A percentile compares a stretch with the other conserved stretches of the same genome.
phyloP scores from a whole-genome alignment of 768 basidiomycete genomes.

The Leccinum rimulosum region DNA sequence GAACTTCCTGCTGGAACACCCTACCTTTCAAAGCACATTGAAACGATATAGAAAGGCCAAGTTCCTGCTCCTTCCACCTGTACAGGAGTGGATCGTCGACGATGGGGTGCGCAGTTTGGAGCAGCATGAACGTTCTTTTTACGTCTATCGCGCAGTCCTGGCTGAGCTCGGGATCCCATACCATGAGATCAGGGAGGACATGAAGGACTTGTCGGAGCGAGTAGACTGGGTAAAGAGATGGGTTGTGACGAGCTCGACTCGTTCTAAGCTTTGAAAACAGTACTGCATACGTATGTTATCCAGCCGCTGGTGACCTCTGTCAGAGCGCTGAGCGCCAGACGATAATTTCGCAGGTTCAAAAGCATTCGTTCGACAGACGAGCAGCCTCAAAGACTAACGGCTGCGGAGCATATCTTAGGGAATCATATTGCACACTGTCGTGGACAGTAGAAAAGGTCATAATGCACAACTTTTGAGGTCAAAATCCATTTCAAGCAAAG shows the following conservation, averaged over 20 bases:
- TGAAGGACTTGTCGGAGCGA: conserved; percentile 35
- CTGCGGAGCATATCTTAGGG: conserved; percentile 6
- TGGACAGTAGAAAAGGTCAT: conserved; percentile 26
- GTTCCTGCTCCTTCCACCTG: conserved; percentile 54
- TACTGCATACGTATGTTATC: neutral
- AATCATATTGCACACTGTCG: neutral
- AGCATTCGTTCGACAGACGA: neutral
- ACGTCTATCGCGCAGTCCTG: conserved; percentile 40
- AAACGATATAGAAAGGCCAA: conserved; percentile 43
- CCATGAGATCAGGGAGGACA: conserved; percentile 44
- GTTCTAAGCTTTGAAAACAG: conserved; percentile 9
- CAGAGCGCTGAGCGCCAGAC: neutral
- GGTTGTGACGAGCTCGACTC: neutral
- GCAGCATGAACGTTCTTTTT: conserved; percentile 40
- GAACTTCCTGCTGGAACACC: conserved; percentile 33
- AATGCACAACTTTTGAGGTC: conserved; percentile 26
- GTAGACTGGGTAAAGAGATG: conserved; percentile 21
- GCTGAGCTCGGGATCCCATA: conserved; percentile 43
- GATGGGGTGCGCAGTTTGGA: conserved; percentile 61
- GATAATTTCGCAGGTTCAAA: neutral
- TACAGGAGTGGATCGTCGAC: conserved; percentile 59
- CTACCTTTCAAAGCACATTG: conserved; percentile 42
- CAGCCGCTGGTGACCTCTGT: neutral
- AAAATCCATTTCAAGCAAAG: conserved; percentile 13
- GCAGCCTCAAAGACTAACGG: conserved; percentile 1